A percentile compares a stretch with the other conserved stretches of the same genome.
Evolutionary conservation across 2,329 filamentous ascomycete genomes (phyloP).

Genomic region (Stachybotrys chlorohalonatus): DNA sequence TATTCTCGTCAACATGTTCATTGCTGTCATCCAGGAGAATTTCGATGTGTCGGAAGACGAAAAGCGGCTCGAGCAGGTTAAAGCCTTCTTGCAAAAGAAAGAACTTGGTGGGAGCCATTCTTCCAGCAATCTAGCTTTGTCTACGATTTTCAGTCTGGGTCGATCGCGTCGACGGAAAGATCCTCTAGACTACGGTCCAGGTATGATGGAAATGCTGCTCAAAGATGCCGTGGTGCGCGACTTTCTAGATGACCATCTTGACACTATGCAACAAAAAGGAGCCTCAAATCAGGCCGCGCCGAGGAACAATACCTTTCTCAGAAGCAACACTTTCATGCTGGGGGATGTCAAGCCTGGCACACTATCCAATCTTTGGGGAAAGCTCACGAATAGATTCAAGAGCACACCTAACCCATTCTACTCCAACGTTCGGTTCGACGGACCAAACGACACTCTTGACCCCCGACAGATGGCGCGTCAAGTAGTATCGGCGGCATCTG

Average conservation of each 20-base stretch:
- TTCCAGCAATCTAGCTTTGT: conserved; percentile 66
- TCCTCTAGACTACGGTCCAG: conserved; percentile 83
- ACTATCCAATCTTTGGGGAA: conserved; percentile 53
- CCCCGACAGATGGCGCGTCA: conserved; percentile 84
- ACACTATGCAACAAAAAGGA: conserved; percentile 16
- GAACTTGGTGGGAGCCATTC: conserved; percentile 58
- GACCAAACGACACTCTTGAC: conserved; percentile 69
- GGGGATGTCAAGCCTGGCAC: conserved; percentile 46
- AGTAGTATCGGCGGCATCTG: conserved; percentile 74
- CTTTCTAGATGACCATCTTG: conserved; percentile 63
- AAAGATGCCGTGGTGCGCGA: conserved; percentile 94
- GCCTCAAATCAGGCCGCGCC: conserved; percentile 9
- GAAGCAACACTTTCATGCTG: conserved; percentile 21
- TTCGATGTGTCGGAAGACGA: conserved; percentile 98
- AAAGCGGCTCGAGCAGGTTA: conserved; percentile 93
- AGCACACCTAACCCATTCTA: conserved; percentile 93
- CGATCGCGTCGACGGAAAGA: conserved; percentile 58
- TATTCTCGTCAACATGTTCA: conserved; percentile 98
- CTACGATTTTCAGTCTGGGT: conserved; percentile 58
- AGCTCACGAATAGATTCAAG: conserved; percentile 44
- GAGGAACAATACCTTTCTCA: conserved; percentile 7
- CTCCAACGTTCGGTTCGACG: conserved; percentile 60
- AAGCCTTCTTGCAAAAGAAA: conserved; percentile 85
- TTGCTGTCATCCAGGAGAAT: conserved; percentile 99
- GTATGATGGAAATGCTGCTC: conserved; percentile 89